Conservation (phyloP, 2,329 filamentous ascomycete genomes). For the Aspergillus thermomutatus region DNA sequence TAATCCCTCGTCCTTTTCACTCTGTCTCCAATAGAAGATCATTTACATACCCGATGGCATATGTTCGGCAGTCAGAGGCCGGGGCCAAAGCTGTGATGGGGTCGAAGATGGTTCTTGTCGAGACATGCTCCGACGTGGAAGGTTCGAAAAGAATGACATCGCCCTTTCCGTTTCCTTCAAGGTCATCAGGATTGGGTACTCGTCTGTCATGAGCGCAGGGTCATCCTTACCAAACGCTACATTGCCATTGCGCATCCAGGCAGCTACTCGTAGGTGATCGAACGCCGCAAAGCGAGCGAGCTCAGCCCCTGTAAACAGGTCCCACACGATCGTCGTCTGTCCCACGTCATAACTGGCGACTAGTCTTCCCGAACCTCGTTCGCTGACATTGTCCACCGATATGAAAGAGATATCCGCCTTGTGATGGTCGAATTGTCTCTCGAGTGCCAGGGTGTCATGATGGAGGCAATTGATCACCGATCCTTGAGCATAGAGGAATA, state of each 20-base stretch:
- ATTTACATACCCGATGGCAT: slow-evolving; percentile 78
- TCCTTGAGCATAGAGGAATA: slow-evolving; percentile 85
- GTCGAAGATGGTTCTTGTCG: slow-evolving; percentile 87
- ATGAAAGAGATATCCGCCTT: slow-evolving; percentile 79
- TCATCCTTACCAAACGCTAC: slow-evolving; percentile 79
- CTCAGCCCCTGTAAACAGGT: slow-evolving; percentile 86
- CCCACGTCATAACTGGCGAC: slow-evolving; percentile 91
- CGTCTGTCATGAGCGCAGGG: background rate
- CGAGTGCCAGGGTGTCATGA: slow-evolving; percentile 87
- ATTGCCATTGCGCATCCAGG: slow-evolving; percentile 97
- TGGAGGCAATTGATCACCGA: slow-evolving; percentile 80
- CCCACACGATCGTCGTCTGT: slow-evolving; percentile 94
- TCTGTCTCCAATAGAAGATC: background rate
- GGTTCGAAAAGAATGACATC: slow-evolving; percentile 95
- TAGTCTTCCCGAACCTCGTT: slow-evolving; percentile 75
- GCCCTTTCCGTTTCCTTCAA: slow-evolving; percentile 80
- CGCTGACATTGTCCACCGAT: slow-evolving; percentile 86
- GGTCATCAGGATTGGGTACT: background rate
- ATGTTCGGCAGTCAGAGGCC: slow-evolving; percentile 83
- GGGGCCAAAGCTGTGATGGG: slow-evolving; percentile 92
- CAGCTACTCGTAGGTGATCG: slow-evolving; percentile 75
- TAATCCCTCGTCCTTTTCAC: background rate
- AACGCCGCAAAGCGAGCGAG: slow-evolving; percentile 90
- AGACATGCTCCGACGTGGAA: slow-evolving; percentile 86
- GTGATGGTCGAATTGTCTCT: slow-evolving; percentile 80